Evolutionary conservation across 331 rosid genomes (phyloP), one percentile per base, ranked within the genome.

Genomic region (Arachis monticola): DNA sequence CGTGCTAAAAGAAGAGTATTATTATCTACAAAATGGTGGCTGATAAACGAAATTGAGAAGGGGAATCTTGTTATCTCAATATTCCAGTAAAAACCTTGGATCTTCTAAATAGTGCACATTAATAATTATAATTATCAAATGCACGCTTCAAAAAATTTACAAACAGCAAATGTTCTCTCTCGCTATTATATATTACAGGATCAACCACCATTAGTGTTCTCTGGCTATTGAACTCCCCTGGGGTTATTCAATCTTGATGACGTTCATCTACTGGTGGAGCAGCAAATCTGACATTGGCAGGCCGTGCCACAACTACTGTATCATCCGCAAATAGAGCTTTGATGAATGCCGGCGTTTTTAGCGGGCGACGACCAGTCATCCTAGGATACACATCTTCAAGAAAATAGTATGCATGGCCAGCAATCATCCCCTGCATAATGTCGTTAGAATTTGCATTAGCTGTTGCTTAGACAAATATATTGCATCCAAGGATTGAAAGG

Each of bases 381-480:
- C 83, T 83, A 38, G 99, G 99, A 80, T 94, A 92, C 48, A 94
- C 99, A 64, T 92, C 96, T 85, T 87, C 93, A 38, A 94, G 97
- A 83, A 94, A 94, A 86, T 90, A 94, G 77, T 94, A 94, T 10
- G 97, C 97, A 80, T 94, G 97, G 2, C 99, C 99, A 58, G 99
- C 96, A 84, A 90, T 89, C 99, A 92, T 92, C 79, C 99, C 99
- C 99, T 94, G 91, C 67, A 73, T 59, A 40, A 42, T 22, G 69
- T 52, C 47, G 50, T 31, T 73, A 45, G 11, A 50, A 67, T 62
- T 40, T 48, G 40, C 59, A 71, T 66, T 10, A 77, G 71, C 41
- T n/a, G 30, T 68, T 61, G 41, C 52, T 63, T n/a, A 56, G 62
- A 14, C 53, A 59, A 70, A 55, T 30, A 55, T 14, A 51, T 22